Conservation (phyloP, 768 basidiomycete genomes). For the Termitomyces sp. region DNA sequence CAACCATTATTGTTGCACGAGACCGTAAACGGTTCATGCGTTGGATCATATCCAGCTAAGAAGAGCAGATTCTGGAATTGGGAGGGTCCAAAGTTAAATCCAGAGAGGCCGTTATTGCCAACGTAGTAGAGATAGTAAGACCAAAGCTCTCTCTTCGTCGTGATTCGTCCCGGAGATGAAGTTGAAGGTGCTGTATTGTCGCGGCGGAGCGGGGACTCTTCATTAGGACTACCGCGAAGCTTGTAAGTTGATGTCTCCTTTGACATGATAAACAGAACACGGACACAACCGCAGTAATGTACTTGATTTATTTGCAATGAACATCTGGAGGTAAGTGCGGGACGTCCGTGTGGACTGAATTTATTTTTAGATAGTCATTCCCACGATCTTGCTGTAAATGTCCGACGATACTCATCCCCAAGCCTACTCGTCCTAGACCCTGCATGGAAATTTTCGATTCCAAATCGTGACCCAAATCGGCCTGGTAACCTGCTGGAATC, state of each 20-base stretch:
- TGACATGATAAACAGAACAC: neutral
- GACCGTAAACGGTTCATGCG: slow-evolving; percentile 44
- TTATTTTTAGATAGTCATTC: neutral
- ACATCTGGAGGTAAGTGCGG: neutral
- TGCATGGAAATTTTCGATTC: too few relatives aligned
- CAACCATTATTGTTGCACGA: slow-evolving; percentile 51
- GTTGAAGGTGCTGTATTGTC: neutral
- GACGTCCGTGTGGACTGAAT: neutral
- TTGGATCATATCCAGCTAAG: slow-evolving; percentile 68
- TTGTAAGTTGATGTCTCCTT: neutral
- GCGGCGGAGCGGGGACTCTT: neutral
- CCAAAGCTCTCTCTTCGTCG: slow-evolving; percentile 48
- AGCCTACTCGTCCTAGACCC: too few relatives aligned
- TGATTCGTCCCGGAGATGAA: slow-evolving; percentile 21
- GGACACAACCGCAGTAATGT: neutral
- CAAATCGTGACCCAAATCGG: too few relatives aligned
- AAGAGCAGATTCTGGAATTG: slow-evolving; percentile 73
- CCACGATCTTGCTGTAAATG: neutral
- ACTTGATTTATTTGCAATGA: neutral
- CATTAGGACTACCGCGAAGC: neutral
- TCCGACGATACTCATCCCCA: too few relatives aligned
- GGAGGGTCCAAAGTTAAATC: slow-evolving; percentile 69
- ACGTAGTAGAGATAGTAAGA: slow-evolving; percentile 58
- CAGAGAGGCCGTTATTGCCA: slow-evolving; percentile 65
- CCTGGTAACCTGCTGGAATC: too few relatives aligned